A percentile compares a stretch with the other conserved stretches of the same genome.
Conservation (phyloP, 129 eudicot genomes). For the sunflower (Helianthus annuus) region HanXRQr2.0-SUNRISE NC_035448.2:110358873-110359372, state of each 20-base stretch:
- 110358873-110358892: background rate
- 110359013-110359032: slow-evolving; percentile 62
- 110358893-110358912: no score
- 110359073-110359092: background rate
- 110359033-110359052: slow-evolving; percentile 76
- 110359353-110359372: no score
- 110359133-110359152: slow-evolving; percentile 24
- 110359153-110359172: slow-evolving; percentile 97
- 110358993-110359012: slow-evolving; percentile 70
- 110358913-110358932: background rate
- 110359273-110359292: no score
- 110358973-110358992: slow-evolving; percentile 97
- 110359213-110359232: slow-evolving; percentile 93
- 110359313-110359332: no score
- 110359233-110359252: slow-evolving; percentile 96
- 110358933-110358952: slow-evolving; percentile 63
- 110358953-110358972: slow-evolving; percentile 87
- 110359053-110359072: slow-evolving; percentile 97
- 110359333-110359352: no score
- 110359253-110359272: background rate
- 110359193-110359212: slow-evolving; percentile 97
- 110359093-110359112: background rate
- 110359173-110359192: slow-evolving; percentile 90
- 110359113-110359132: background rate
- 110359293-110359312: no score